These are phyloP conservation scores for Ceratocystis huliohia DNA, from an alignment of 2,329 filamentous ascomycete species.

Conservation along the genomic window DNA sequence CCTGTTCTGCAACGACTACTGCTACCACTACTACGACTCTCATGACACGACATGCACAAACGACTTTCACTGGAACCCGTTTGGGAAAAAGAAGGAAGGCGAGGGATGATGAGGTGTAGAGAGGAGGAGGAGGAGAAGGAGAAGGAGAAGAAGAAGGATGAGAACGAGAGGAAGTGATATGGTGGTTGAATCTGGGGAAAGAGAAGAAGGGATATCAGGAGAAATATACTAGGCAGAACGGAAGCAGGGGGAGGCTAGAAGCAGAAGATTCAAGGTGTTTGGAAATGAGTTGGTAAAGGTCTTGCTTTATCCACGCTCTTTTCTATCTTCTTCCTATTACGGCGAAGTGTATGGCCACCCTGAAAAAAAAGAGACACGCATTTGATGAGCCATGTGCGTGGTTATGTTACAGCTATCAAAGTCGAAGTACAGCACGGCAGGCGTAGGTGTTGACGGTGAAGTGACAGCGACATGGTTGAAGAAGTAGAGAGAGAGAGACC, in stretches of 20 bases:
- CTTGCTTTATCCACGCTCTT: neutral
- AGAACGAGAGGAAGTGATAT: neutral
- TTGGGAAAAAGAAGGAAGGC: slow-evolving; percentile 12
- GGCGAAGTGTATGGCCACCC: neutral
- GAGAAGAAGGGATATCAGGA: slow-evolving; percentile 4
- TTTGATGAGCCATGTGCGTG: slow-evolving; percentile 15
- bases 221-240: slow-evolving; percentile 2
- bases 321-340: neutral
- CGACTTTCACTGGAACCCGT: slow-evolving; percentile 10
- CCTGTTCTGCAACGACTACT: slow-evolving; percentile 3
- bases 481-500: neutral
- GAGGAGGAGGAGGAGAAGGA: neutral
- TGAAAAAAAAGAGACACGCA: slow-evolving; percentile 14
- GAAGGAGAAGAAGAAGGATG: neutral
- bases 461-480: neutral
- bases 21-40: slow-evolving; percentile 11
- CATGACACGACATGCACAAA: slow-evolving; percentile 13
- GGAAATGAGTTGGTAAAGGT: neutral
- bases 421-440: slow-evolving; percentile 1
- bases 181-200: neutral
- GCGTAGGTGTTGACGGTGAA: neutral
- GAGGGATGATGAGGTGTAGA: slow-evolving; percentile 5
- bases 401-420: slow-evolving; percentile 18
- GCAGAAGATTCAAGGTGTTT: slow-evolving; percentile 6
- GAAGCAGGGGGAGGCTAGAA: slow-evolving; percentile 13